phyloP scores from a whole-genome alignment of 148 eudicot species.

The Silene latifolia region DNA sequence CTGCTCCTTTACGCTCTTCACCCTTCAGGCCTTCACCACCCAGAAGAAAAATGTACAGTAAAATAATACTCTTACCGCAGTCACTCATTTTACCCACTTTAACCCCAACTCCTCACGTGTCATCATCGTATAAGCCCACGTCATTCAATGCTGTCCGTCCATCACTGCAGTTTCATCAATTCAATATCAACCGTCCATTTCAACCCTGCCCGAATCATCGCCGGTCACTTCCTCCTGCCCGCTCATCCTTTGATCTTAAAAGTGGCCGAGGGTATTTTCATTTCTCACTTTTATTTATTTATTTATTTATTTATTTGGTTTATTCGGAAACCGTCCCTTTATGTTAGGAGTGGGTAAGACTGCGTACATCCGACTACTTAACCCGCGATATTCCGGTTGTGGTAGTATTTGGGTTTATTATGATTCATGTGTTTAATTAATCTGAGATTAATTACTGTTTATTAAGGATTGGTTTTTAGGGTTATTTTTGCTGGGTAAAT shows the following conservation, averaged over 20 bases:
- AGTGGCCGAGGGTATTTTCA: conserved; percentile 49
- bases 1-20: no score
- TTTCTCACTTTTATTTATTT: background rate
- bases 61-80: background rate
- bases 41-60: background rate
- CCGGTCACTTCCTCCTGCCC: conserved; percentile 25
- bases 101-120: conserved; percentile 7
- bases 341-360: no score
- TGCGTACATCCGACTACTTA: no score
- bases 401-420: background rate
- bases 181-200: conserved; percentile 18
- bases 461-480: background rate
- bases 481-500: background rate
- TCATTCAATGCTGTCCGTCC: conserved; percentile 26
- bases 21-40: background rate
- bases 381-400: no score
- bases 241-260: conserved; percentile 42
- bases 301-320: background rate
- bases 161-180: conserved; percentile 14
- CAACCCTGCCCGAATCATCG: conserved; percentile 3
- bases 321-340: background rate
- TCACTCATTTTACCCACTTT: background rate
- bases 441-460: background rate
- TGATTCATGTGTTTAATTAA: background rate
- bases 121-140: background rate